A percentile compares a stretch with the other conserved stretches of the same genome.
Evolutionary conservation across 2,329 filamentous ascomycete genomes (phyloP).

Genomic region (Penicillium sp.): DNA sequence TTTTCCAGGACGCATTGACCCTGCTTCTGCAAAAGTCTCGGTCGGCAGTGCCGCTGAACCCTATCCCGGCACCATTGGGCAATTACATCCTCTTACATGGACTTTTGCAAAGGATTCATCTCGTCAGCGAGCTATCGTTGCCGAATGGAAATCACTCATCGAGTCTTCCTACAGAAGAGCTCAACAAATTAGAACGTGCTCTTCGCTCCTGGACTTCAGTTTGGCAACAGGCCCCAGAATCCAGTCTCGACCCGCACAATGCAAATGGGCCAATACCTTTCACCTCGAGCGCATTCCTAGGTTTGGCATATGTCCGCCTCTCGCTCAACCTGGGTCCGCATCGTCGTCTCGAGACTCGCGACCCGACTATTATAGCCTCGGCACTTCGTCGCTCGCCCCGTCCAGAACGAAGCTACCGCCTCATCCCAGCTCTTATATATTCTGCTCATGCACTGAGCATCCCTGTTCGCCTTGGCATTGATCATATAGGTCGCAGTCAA

Average conservation of each 20-base stretch:
- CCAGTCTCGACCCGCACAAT: conserved; percentile 37
- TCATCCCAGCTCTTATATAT: conserved; percentile 67
- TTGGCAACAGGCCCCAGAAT: conserved; percentile 40
- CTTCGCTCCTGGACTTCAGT: conserved; percentile 38
- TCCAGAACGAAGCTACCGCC: conserved; percentile 60
- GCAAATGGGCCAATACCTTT: conserved; percentile 38
- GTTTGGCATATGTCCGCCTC: conserved; percentile 35
- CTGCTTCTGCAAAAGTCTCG: conserved; percentile 34
- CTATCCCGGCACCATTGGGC: conserved; percentile 55
- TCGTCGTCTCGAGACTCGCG: conserved; percentile 65
- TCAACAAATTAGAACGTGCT: conserved; percentile 38
- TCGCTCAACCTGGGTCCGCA: conserved; percentile 59
- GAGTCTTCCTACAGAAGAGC: conserved; percentile 34
- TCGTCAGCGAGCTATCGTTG: conserved; percentile 36
- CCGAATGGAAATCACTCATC: conserved; percentile 33
- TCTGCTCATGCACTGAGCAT: conserved; percentile 69
- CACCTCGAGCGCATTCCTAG: conserved; percentile 35
- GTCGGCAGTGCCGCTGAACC: conserved; percentile 29
- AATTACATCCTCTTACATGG: conserved; percentile 74
- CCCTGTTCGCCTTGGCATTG: conserved; percentile 39
- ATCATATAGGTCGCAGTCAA: conserved; percentile 39
- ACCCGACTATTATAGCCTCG: conserved; percentile 62
- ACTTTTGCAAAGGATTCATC: conserved; percentile 66
- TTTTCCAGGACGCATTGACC: conserved; percentile 38
- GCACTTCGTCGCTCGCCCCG: conserved; percentile 62